Evolutionary conservation across 176 grass and related monocot genomes (phyloP).

Genomic region (Tillandsia fasciculata): DNA sequence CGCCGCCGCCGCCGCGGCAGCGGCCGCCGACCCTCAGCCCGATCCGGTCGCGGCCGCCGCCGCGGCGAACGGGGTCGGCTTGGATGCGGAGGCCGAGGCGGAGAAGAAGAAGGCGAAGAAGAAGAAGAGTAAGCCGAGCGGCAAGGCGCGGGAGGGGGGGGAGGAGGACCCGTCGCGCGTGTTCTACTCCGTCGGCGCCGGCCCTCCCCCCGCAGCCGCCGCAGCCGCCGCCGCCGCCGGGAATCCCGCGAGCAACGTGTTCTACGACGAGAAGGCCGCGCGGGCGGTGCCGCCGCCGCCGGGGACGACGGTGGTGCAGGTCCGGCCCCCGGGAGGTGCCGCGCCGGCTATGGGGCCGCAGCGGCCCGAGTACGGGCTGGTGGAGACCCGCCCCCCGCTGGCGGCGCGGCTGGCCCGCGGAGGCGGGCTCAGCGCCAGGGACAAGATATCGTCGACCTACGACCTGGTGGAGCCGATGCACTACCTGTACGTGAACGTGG

Average conservation of each 20-base stretch:
- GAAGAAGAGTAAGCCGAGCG: conserved; percentile 5
- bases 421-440: conserved; percentile 3
- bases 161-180: conserved; percentile 7
- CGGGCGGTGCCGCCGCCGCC: conserved; percentile 18
- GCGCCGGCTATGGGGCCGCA: conserved; percentile 27
- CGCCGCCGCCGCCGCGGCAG: background rate
- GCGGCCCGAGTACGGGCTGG: conserved; percentile 54
- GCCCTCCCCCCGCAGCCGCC: background rate
- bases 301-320: conserved; percentile 36
- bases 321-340: conserved; percentile 38
- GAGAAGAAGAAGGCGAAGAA: conserved; percentile 19
- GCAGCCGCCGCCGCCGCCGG: background rate
- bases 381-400: conserved; percentile 75
- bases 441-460: conserved; percentile 88
- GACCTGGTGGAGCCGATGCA: conserved; percentile 88
- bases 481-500: conserved; percentile 83
- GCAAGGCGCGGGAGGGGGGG: conserved; percentile 3
- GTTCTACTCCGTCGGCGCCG: conserved; percentile 24
- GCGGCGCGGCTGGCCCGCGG: conserved; percentile 30
- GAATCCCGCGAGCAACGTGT: conserved; percentile 1
- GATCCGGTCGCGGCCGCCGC: background rate
- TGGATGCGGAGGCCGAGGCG: background rate
- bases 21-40: background rate
- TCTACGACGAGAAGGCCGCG: conserved; percentile 16
- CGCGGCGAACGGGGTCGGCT: background rate